Evolutionary conservation across 345 rosid genomes (phyloP), one percentile per base, ranked within the genome.

Genomic region (Sonneratia alba): DNA sequence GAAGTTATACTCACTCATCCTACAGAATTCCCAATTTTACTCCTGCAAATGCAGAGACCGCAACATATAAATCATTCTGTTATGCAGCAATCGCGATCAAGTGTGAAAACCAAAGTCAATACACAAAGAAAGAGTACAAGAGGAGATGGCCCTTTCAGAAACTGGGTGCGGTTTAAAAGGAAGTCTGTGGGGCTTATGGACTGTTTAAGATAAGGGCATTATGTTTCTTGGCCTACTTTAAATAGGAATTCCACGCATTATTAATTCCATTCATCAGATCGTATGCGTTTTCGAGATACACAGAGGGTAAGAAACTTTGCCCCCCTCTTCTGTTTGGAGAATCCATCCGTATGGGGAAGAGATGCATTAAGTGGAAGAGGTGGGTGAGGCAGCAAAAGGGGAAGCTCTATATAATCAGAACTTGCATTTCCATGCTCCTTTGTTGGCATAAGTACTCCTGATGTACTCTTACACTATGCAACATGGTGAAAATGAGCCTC

Each of bases 321-420:
- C 51, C 15, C 51, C 51, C 15, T 47, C 51, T 47, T 47, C 51
- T 47, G 15, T 47, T 13, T 9, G 51, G 51, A 47, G 51, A 47
- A 47, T 47, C 15, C 51, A 47, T 47, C 45, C 45, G 5, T 7
- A 47, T 47, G 51, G 51, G 51, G 43, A 47, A 47, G 51, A 47
- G 51, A 13, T 47, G 51, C 51, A 47, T 13, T 47, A 75, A 80
- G 73, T 75, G 77, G 81, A 83, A 78, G 81, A 80, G 81, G 74
- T 76, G 73, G 86, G 72, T 74, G 73, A 78, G 72, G 75, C 86
- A 80, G 71, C 77, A 71, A 47, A 80, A 72, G 73, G 85, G 83
- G 34, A 80, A 75, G 83, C 77, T 80, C 19, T 80, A 78, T 66
- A 14, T 83, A 48, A 74, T 73, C 11, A 80, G 80, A 69, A 70